Percentiles rank a stretch among this genome's conserved stretches.
Evolutionary conservation across 228 moss, liverwort and hornwort genomes (phyloP).

Genomic region (Sphagnum fallax): DNA sequence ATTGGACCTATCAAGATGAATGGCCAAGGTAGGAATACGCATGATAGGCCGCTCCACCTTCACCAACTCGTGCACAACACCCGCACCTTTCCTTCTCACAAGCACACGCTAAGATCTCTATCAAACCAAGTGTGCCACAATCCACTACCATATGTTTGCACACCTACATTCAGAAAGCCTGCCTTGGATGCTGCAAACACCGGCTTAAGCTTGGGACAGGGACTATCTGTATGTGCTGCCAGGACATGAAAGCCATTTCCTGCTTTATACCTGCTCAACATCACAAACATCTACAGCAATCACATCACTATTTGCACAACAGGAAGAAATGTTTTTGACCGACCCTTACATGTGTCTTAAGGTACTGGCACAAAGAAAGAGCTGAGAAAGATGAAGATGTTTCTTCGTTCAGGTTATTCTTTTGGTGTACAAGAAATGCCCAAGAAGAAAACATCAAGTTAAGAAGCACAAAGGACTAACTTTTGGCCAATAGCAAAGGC

Average conservation of each 20-base stretch:
- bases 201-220: conserved; percentile 86
- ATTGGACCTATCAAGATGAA: conserved; percentile 66
- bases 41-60: conserved; percentile 73
- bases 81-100: conserved; percentile 35
- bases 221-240: conserved; percentile 92
- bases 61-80: conserved; percentile 66
- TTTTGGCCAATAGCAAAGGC: conserved; percentile 77
- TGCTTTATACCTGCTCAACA: conserved; percentile 45
- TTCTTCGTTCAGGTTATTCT: too few relatives aligned
- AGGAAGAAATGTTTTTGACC: not conserved
- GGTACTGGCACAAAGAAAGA: too few relatives aligned
- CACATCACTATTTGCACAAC: not conserved
- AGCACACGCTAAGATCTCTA: conserved; percentile 82
- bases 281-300: not conserved
- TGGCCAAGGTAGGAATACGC: conserved; percentile 83
- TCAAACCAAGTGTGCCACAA: conserved; percentile 95
- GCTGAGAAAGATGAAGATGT: too few relatives aligned
- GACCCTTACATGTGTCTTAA: too few relatives aligned
- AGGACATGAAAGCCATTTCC: conserved; percentile 82
- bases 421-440: too few relatives aligned
- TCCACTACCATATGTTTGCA: conserved; percentile 81
- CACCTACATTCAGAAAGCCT: conserved; percentile 76
- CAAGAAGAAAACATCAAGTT: not conserved
- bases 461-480: conserved; percentile 19
- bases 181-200: conserved; percentile 67